Base-by-base conservation (phyloP, 1,284 basidiomycete genomes). In the Papiliotrema laurentii region DNA sequence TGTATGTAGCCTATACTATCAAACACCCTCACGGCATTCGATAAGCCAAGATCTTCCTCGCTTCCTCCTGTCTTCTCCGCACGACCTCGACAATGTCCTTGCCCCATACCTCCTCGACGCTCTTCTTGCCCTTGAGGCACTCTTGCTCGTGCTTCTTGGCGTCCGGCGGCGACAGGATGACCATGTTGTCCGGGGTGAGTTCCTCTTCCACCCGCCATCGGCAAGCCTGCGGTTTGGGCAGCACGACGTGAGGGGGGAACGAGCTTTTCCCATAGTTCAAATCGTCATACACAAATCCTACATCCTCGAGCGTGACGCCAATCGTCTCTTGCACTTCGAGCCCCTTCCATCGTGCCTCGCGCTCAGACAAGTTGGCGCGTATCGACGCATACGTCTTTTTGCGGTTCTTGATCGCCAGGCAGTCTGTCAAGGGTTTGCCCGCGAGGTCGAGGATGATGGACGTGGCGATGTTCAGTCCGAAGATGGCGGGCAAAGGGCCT, bases 391-490 rank as follows among this genome's bases (percentile, higher is more conserved):
- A 92, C 21, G 91, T 73, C 72, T 92, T 94, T 59, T 78, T 82
- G 39, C 91, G 79, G 59, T 86, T 83, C 70, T 89, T 90, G 54
- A 92, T 83, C 3, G 89, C 82, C 2, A 91, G 72, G 1, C 88
- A 87, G 58, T 91, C 88, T 30, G 77, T 73, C 39, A 93, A 84
- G 1, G 90, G 86, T 63, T 86, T 89, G 10, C 81, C 85, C 1
- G 88, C 87, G 31, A 96, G 73, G 43, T 86, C 85, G 64, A 88
- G 89, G 1, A 91, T 74, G 53, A 96, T 82, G 67, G 89, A 94
- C 1, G 89, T 88, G 14, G 88, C 87, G 42, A 86, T 84, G 59
- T 92, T 80, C 53, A 96, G 79, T 5, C 92, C 92, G 67, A 97
- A 97, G 51, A 91, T 82, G 2, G 87, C 83, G 0, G 90, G 90